Conservation (phyloP, 306 rosid genomes). For the Pachyrhizus erosus region DNA sequence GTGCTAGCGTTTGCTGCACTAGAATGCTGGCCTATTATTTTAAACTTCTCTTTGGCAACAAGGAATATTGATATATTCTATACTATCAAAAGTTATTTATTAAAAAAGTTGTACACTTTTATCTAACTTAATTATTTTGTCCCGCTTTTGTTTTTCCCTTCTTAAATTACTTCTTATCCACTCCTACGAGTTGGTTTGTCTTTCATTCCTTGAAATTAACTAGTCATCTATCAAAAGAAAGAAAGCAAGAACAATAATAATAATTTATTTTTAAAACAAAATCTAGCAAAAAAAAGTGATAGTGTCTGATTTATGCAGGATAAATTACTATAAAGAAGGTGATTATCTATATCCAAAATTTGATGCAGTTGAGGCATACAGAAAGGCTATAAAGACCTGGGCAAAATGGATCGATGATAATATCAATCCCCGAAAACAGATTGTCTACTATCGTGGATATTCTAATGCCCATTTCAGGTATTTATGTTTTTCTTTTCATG, state of each 20-base stretch:
- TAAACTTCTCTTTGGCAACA: neutral
- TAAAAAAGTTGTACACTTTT: neutral
- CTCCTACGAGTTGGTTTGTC: constrained; percentile 20
- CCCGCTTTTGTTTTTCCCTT: neutral
- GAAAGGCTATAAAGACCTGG: constrained; percentile 86
- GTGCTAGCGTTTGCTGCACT: constrained; percentile 26
- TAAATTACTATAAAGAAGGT: constrained; percentile 88
- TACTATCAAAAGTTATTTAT: neutral
- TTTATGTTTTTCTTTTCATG: neutral
- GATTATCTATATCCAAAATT: constrained; percentile 76
- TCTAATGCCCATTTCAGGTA: constrained; percentile 96
- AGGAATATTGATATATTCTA: neutral
- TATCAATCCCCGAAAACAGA: constrained; percentile 72
- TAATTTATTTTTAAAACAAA: neutral
- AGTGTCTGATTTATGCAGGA: constrained; percentile 59
- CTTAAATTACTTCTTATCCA: neutral
- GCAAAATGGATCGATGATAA: constrained; percentile 79
- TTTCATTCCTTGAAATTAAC: constrained; percentile 19
- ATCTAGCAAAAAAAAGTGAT: constrained; percentile 27
- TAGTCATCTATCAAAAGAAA: constrained; percentile 4
- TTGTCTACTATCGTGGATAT: constrained; percentile 92
- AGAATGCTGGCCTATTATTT: neutral
- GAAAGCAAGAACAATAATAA: neutral
- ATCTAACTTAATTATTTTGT: neutral
- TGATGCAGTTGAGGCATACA: constrained; percentile 83